Conservation (phyloP, 208 protist species). For the Leishmania mexicana region DNA sequence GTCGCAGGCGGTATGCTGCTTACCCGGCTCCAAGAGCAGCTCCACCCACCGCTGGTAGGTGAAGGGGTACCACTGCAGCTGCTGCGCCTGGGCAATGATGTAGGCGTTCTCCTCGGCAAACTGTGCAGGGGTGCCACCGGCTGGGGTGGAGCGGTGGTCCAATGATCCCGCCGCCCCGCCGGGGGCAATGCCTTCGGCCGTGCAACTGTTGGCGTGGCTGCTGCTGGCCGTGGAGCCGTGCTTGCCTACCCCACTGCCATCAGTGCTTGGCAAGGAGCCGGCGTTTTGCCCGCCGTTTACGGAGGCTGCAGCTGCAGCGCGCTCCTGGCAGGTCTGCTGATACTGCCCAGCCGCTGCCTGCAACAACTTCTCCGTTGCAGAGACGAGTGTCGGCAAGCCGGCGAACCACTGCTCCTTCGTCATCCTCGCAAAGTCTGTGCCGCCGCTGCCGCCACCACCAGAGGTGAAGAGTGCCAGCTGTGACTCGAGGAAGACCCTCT, state of each 20-base stretch:
- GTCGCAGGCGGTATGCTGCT: slow-evolving; percentile 24
- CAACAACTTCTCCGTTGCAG: slow-evolving; percentile 29
- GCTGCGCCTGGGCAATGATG: slow-evolving; percentile 67
- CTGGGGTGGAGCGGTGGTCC: slow-evolving; percentile 15
- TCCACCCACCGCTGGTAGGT: slow-evolving; percentile 75
- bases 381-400: slow-evolving; percentile 24
- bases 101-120: slow-evolving; percentile 87
- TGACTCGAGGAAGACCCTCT: slow-evolving; percentile 26
- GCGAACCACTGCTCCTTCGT: slow-evolving; percentile 29
- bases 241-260: neutral
- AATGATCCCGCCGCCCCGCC: neutral
- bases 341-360: slow-evolving; percentile 50
- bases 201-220: neutral
- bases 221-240: neutral
- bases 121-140: slow-evolving; percentile 43
- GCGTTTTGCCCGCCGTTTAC: neutral
- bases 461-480: slow-evolving; percentile 22
- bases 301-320: slow-evolving; percentile 2
- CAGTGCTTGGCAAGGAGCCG: neutral
- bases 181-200: neutral
- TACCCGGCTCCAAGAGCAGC: slow-evolving; percentile 63
- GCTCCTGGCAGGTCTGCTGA: slow-evolving; percentile 21
- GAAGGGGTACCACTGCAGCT: slow-evolving; percentile 71
- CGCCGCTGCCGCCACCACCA: neutral
- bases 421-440: slow-evolving; percentile 15